A percentile compares a stretch with the other conserved stretches of the same genome.
Evolutionary conservation across 2,329 filamentous ascomycete genomes (phyloP).

Genomic region (Pseudogymnoascus sp.): DNA sequence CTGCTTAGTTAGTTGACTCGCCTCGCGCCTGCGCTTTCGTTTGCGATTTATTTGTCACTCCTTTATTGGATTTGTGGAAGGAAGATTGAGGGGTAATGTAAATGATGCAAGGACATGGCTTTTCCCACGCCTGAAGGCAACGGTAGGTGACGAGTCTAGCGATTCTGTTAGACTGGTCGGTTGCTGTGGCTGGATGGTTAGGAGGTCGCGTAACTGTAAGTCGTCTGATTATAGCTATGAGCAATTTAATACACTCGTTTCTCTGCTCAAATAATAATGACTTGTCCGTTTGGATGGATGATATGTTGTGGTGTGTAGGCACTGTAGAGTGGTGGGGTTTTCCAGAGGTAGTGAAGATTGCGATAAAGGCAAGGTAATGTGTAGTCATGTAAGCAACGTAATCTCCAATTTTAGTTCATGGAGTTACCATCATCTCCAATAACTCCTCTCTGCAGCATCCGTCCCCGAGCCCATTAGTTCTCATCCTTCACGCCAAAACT

Average conservation of each 20-base stretch:
- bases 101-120: neutral
- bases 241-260: constrained; percentile 1
- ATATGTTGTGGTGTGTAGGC: neutral
- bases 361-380: neutral
- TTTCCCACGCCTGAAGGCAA: neutral
- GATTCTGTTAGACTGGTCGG: neutral
- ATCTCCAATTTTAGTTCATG: neutral
- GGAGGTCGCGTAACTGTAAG: neutral
- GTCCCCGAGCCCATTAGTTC: neutral
- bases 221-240: constrained; percentile 1
- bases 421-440: neutral
- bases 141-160: neutral
- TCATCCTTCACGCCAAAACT: neutral
- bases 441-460: neutral
- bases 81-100: neutral
- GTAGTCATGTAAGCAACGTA: neutral
- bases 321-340: neutral
- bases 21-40: neutral
- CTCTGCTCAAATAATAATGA: neutral
- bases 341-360: neutral
- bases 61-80: neutral
- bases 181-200: neutral
- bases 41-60: neutral
- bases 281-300: too few species aligned
- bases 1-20: neutral